These are phyloP conservation scores for Saccharata proteae DNA, from an alignment of 2,329 filamentous ascomycete species.

Conservation along the genomic window DNA sequence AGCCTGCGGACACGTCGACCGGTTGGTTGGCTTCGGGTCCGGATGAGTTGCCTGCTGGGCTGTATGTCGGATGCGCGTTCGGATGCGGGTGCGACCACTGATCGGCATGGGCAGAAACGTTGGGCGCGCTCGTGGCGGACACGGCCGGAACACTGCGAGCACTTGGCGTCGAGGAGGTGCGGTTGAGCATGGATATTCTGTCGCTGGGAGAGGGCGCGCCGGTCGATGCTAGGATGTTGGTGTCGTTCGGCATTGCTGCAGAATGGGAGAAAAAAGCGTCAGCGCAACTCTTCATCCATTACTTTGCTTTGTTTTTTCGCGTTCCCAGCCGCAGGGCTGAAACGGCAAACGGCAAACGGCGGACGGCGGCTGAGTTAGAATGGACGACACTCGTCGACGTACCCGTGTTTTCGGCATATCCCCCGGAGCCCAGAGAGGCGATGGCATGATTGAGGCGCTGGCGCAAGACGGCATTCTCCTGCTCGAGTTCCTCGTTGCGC, in stretches of 20 bases:
- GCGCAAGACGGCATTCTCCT: slow-evolving; percentile 41
- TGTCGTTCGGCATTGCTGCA: slow-evolving; percentile 9
- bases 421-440: slow-evolving; percentile 24
- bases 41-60: slow-evolving; percentile 4
- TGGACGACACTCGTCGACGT: slow-evolving; percentile 14
- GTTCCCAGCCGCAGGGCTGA: slow-evolving; percentile 5
- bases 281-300: neutral
- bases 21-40: slow-evolving; percentile 9
- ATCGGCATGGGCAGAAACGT: slow-evolving; percentile 18
- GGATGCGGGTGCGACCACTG: slow-evolving; percentile 25
- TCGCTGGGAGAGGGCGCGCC: slow-evolving; percentile 27
- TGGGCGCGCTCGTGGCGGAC: slow-evolving; percentile 16
- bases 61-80: slow-evolving; percentile 7
- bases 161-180: slow-evolving; percentile 24
- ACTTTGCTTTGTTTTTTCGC: slow-evolving; percentile 2
- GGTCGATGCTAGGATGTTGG: slow-evolving; percentile 15
- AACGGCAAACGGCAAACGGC: no score
- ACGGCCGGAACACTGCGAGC: slow-evolving; percentile 26
- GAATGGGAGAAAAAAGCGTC: neutral
- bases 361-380: slow-evolving; percentile 2
- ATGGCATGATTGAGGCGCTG: slow-evolving; percentile 36
- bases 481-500: slow-evolving; percentile 42
- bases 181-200: slow-evolving; percentile 26
- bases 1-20: slow-evolving; percentile 18
- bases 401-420: slow-evolving; percentile 21